These are phyloP conservation scores for Trichosanthes truncata DNA, from an alignment of 306 rosid genomes.

Conservation along the genomic window DNA sequence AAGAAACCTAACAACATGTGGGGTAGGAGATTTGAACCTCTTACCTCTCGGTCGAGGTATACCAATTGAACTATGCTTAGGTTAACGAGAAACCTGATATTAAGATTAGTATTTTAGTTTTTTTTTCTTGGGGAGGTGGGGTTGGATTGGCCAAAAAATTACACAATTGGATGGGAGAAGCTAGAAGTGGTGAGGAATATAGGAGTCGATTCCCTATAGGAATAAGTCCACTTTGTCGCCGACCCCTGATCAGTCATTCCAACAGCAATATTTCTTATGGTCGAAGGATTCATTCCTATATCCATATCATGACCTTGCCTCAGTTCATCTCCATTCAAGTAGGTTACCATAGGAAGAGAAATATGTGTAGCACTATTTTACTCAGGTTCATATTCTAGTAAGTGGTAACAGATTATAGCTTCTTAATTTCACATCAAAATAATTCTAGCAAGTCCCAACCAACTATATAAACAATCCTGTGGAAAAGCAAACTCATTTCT, in stretches of 20 bases:
- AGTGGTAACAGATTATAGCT: background rate
- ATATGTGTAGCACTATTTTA: background rate
- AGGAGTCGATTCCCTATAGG: background rate
- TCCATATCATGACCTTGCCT: conserved; percentile 4
- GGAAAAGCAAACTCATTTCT: background rate
- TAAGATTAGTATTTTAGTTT: background rate
- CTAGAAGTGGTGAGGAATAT: background rate
- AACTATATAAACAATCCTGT: background rate
- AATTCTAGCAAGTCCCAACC: background rate
- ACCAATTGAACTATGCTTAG: too few relatives aligned
- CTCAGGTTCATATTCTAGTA: background rate
- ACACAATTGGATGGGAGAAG: background rate
- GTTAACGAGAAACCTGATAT: background rate
- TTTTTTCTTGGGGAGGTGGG: background rate
- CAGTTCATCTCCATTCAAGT: conserved; percentile 3
- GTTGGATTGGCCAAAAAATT: background rate
- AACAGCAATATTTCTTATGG: background rate
- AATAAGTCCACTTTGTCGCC: background rate
- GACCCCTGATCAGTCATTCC: background rate
- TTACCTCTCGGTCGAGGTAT: too few relatives aligned
- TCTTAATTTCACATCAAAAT: background rate
- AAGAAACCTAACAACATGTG: background rate
- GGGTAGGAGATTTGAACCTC: too few relatives aligned
- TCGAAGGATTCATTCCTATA: background rate
- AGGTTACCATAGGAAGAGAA: background rate